A percentile compares a stretch with the other conserved stretches of the same genome.
phyloP scores from a whole-genome alignment of 306 rosid species.

The Castanea mollissima region DNA sequence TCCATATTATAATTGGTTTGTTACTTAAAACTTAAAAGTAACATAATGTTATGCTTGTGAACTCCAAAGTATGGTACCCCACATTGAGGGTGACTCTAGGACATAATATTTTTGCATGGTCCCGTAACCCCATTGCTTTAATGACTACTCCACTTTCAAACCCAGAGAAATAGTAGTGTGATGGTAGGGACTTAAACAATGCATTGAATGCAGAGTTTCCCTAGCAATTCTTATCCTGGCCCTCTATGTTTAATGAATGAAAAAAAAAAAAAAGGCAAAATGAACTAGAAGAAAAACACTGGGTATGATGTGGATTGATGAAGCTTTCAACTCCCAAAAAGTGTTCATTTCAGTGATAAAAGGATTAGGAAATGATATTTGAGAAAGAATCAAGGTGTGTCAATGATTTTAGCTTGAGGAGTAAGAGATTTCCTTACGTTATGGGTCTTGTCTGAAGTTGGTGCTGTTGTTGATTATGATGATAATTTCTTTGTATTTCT shows the following conservation, averaged over 20 bases:
- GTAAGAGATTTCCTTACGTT: neutral
- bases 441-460: neutral
- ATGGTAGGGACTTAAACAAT: neutral
- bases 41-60: slow-evolving; percentile 8
- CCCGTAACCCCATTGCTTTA: slow-evolving; percentile 19
- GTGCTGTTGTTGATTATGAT: slow-evolving; percentile 7
- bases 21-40: neutral
- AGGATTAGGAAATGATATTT: neutral
- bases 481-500: neutral
- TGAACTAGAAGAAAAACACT: neutral
- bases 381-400: slow-evolving; percentile 1
- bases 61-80: slow-evolving; percentile 10
- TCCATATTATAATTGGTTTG: slow-evolving; percentile 9
- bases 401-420: slow-evolving; percentile 1
- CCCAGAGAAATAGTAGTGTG: neutral
- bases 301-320: neutral
- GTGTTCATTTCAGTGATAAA: neutral
- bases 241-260: neutral
- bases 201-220: neutral
- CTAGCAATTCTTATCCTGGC: neutral
- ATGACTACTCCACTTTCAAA: neutral
- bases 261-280: neutral
- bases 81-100: slow-evolving; percentile 18
- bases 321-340: neutral
- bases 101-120: slow-evolving; percentile 16